phyloP scores from a whole-genome alignment of 768 basidiomycete genomes.

The Vararia minispora region DNA sequence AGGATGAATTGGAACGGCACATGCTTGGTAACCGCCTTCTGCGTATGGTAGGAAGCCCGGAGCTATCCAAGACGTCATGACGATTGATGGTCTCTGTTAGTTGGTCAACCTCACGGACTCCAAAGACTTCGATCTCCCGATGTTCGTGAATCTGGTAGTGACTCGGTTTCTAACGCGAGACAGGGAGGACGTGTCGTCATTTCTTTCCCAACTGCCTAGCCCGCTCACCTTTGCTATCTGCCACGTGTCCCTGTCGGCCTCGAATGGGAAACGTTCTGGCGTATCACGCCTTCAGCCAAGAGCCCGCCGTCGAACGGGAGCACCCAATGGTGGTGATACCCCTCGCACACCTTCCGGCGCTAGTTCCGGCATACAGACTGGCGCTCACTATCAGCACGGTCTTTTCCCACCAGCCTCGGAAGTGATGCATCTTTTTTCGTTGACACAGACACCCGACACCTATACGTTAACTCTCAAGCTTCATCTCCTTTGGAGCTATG shows the following conservation, averaged over 20 bases:
- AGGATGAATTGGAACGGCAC: constrained; percentile 14
- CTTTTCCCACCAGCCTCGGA: constrained; percentile 11
- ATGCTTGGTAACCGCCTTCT: constrained; percentile 20
- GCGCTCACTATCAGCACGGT: neutral
- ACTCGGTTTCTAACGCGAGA: constrained; percentile 18
- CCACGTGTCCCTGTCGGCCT: constrained; percentile 21
- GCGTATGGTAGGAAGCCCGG: constrained; percentile 17
- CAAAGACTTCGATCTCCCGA: constrained; percentile 20
- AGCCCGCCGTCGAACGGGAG: too few species aligned
- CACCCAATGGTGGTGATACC: too few species aligned
- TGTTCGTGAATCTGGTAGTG: constrained; percentile 22
- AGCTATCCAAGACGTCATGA: neutral
- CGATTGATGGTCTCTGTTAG: constrained; percentile 13
- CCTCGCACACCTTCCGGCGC: neutral
- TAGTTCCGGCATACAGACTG: neutral
- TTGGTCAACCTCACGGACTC: constrained; percentile 25
- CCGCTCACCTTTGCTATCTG: constrained; percentile 17
- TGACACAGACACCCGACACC: neutral
- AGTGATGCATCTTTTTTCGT: constrained; percentile 10
- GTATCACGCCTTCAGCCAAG: too few species aligned
- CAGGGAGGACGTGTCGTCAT: constrained; percentile 10
- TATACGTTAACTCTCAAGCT: constrained; percentile 12
- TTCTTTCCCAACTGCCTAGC: constrained; percentile 18
- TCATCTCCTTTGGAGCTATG: constrained; percentile 19
- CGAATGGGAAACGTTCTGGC: too few species aligned